Evolutionary conservation across 176 grass and related monocot genomes (phyloP), one percentile per base, ranked within the genome.

Genomic region (Triticum aestivum): DNA sequence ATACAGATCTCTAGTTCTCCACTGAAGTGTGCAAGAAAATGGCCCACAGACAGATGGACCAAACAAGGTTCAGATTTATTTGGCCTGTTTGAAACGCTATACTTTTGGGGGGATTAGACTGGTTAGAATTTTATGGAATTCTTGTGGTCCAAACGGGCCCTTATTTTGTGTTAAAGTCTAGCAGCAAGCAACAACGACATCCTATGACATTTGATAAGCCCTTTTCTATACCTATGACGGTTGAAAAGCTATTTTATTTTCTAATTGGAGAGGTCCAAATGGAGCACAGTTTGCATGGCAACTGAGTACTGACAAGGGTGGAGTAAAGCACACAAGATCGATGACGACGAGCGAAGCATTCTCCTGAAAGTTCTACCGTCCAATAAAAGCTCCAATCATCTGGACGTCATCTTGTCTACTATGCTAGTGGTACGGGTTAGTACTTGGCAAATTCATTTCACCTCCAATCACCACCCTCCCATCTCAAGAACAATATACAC

Each of bases 261-360:
- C 13, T 67, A 17, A 67, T 67, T 14, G 65, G 14, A 67, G 6
- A 35, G 59, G 75, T 9, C 51, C 27, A 82, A 86, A 44, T 5
- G 47, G 61, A 82, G 15, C 14, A 77, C 70, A 77, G 18, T 82
- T 38, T 11, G 42, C 42, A 44, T 44, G 42, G 42, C 42, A 44
- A 11, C 10, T 44, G 10, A 44, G 20, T 79, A 86, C 10, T 86
- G 88, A 77, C 61, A 82, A 76, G 9, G 15, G 78, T 42, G 30
- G 32, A 54, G 61, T 65, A 47, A 73, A 41, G 65, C 35, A 77
- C 54, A 82, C 79, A 78, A 70, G 71, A 70, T 4, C 77, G 63
- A 49, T 8, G n/a, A 39, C 10, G 42, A 44, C 11, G 42, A 44
- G 42, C 2, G 42, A 44, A 44, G 42, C 42, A 44, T 70, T 39